Base-by-base conservation (phyloP, 768 basidiomycete genomes). In the Omphalotus guepiniiformis region DNA sequence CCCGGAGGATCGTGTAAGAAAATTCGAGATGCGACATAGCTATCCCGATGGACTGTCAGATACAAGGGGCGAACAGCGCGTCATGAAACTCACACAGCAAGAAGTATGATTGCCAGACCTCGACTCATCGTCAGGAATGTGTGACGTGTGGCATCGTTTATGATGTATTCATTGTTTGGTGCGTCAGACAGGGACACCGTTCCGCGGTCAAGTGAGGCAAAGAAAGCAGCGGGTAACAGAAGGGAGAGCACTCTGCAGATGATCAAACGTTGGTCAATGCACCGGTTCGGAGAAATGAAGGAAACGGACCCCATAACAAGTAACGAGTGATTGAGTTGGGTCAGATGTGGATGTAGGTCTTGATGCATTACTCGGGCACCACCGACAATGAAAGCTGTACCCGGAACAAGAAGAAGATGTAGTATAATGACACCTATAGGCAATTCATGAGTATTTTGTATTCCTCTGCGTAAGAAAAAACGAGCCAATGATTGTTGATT, bases 1-100 rank as follows among this genome's bases (percentile, higher is more conserved):
- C 83, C 83, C 1, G 85, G 85, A 2, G 85, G 85, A 55, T 86
- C 75, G 62, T 85, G 80, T 30, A 86, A 62, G 64, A 77, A 89
- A 18, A 88, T 70, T 8, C 85, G 77, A 15, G 85, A 87, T 46
- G 66, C 71, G 26, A 87, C 58, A 54, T 89, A 88, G 11, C 83
- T 83, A 47, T 19, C 34, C 39, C 23, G 36, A 30, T 1, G 49
- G 19, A 39, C 23, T 21, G 4, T 21, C 6, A 18, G 18, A n/a
- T 37, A n/a, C 15, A 18, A 47, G 8, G 36, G 27, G 13, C 23
- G 6, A 47, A 29, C 29, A 49, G 1, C 30, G 30, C 1, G 29
- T 5, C 18, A 11, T 7, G 34, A 29, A 7, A 63, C 77, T 55
- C 59, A 85, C 80, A 85, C 71, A 3, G 74, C 43, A 4, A 86